Base-by-base conservation (phyloP, 2,329 filamentous ascomycete genomes). In the Microcyclospora tardicrescens region DNA sequence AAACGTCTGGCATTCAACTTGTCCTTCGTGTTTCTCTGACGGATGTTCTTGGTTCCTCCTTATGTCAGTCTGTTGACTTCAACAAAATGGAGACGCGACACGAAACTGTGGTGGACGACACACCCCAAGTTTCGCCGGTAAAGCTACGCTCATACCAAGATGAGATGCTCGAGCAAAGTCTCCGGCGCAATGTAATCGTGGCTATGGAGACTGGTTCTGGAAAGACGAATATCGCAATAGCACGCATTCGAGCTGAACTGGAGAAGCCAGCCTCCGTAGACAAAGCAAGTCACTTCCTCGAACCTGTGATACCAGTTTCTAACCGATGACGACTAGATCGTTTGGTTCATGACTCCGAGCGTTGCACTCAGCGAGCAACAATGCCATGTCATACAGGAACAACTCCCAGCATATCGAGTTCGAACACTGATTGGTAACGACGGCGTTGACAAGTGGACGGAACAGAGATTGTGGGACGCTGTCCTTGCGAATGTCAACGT, bases 391-490 rank as follows among this genome's bases (percentile, higher is more conserved):
- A 56, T 68, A 16, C 38, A 48, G 29, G 44, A 47, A 13, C 47
- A 60, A 24, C 43, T 68, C 4, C 36, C 64, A 2, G 66, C 66
- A 0, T 69, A 75, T 28, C 68, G 74, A 15, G 68, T 76, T 28
- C 74, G 73, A 42, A 56, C 81, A 1, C 65, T 93, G 13, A 78
- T 70, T 10, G 81, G 86, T 10, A 62, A 69, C 11, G 79, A 85
- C 45, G 73, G 75, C 33, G 67, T 86, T 2, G 76, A 91, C 13
- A 71, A 75, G 28, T 94, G 86, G 85, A 77, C 73, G 0, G 69
- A 75, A 5, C 68, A 76, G 47, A 50, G 60, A 2, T 67, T 76
- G 1, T 93, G 86, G 86, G 67, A 81, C 41, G 66, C 64, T 0
- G 67, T 80, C 2, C 63, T 93, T 1, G 49, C 63, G 2, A 76